These are phyloP conservation scores for Penicillium simplicissimum DNA, from an alignment of 495 filamentous ascomycete genomes.

Conservation along the genomic window DNA sequence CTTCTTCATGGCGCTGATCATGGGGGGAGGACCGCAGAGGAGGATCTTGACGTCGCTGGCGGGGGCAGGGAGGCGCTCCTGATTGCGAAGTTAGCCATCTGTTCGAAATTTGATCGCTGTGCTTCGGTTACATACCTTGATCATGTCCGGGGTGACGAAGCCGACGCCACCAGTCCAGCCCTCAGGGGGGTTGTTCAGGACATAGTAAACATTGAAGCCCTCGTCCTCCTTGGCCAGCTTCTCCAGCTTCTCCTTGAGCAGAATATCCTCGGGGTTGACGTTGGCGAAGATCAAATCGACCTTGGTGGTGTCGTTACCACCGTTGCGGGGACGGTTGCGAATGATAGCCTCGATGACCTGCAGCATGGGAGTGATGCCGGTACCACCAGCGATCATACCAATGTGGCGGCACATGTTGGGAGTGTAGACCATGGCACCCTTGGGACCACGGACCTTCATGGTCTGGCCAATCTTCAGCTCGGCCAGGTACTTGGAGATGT, in stretches of 20 bases:
- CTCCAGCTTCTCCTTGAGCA: conserved; percentile 89
- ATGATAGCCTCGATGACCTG: conserved; percentile 92
- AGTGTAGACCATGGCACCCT: conserved; percentile 94
- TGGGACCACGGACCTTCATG: conserved; percentile 88
- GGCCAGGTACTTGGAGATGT: conserved; percentile 90
- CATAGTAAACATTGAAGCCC: conserved; percentile 84
- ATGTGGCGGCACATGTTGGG: conserved; percentile 93
- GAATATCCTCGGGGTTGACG: conserved; percentile 87
- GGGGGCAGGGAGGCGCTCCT: conserved; percentile 81
- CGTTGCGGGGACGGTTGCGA: conserved; percentile 66
- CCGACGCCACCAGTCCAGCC: conserved; percentile 88
- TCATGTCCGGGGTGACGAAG: conserved; percentile 94
- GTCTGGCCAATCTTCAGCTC: conserved; percentile 77
- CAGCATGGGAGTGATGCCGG: conserved; percentile 97
- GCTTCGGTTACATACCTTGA: conserved; percentile 63
- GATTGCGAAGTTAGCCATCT: conserved; percentile 17
- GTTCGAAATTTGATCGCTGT: neutral
- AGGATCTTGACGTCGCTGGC: conserved; percentile 89
- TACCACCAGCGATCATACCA: conserved; percentile 97
- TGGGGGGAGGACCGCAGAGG: conserved; percentile 94
- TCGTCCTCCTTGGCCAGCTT: conserved; percentile 71
- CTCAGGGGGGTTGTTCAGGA: conserved; percentile 93
- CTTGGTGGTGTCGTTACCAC: conserved; percentile 79
- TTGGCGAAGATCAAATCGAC: conserved; percentile 96
- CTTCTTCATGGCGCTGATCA: conserved; percentile 98